phyloP scores from a whole-genome alignment of 1,284 basidiomycete species.

The Bondarzewia mesenterica region DNA sequence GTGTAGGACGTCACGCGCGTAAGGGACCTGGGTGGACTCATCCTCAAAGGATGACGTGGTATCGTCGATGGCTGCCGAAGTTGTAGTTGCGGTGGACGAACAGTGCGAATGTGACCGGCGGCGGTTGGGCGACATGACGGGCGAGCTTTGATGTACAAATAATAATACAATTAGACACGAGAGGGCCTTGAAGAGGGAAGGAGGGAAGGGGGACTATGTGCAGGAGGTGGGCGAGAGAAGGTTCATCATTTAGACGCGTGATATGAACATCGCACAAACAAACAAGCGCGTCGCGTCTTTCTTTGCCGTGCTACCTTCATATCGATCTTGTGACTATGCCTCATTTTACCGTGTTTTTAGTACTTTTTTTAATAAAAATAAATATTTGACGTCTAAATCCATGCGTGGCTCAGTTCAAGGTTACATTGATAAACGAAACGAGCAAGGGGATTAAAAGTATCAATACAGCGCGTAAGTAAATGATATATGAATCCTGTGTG shows the following conservation, averaged over 20 bases:
- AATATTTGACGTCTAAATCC: not conserved
- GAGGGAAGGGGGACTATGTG: not conserved
- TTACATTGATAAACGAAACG: too few relatives aligned
- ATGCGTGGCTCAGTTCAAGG: too few relatives aligned
- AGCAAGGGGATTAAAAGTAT: too few relatives aligned
- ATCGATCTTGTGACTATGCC: slow-evolving; percentile 5
- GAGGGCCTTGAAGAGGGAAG: not conserved
- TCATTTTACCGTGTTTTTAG: too few relatives aligned
- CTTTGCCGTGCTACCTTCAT: not conserved
- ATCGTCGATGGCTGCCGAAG: slow-evolving; percentile 2
- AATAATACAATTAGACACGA: not conserved
- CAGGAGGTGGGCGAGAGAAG: not conserved
- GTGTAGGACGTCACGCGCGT: slow-evolving; percentile 25
- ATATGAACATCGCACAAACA: slow-evolving; percentile 2
- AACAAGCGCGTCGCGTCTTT: slow-evolving; percentile 9
- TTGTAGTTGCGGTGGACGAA: slow-evolving; percentile 1
- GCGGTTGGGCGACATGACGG: slow-evolving; percentile 3
- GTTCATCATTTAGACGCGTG: not conserved
- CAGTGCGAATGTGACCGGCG: slow-evolving; percentile 4
- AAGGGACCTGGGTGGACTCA: slow-evolving; percentile 11
- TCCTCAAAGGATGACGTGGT: not conserved
- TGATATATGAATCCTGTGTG: too few relatives aligned
- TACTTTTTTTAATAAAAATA: too few relatives aligned
- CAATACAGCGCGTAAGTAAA: too few relatives aligned
- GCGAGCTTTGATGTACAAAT: not conserved